Evolutionary conservation across 345 rosid genomes (phyloP).

Genomic region (Rhodamnia rubescens): DNA sequence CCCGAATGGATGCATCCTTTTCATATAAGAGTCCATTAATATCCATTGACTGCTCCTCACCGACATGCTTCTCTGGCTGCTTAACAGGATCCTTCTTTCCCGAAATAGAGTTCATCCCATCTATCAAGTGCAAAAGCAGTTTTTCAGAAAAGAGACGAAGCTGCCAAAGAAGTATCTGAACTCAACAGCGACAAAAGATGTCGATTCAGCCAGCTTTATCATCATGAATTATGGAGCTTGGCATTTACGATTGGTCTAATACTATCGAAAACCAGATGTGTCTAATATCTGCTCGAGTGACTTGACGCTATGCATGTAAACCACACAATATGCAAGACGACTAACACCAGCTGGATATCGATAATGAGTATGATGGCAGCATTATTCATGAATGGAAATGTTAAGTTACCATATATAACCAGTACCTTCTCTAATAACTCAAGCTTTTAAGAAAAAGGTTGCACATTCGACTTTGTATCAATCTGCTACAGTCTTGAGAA

Average conservation of each 20-base stretch:
- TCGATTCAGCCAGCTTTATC: not conserved
- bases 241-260: not conserved
- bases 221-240: not conserved
- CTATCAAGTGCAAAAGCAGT: not conserved
- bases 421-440: not conserved
- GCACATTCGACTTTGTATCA: not conserved
- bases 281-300: not conserved
- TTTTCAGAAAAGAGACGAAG: not conserved
- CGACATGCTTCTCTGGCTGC: not conserved
- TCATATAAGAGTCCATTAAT: not conserved
- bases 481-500: not conserved
- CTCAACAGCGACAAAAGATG: not conserved
- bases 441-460: not conserved
- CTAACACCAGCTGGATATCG: not conserved
- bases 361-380: not conserved
- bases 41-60: not conserved
- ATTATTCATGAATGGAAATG: not conserved
- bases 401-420: not conserved
- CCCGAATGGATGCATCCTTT: not conserved
- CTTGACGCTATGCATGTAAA: not conserved
- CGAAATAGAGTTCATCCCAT: not conserved
- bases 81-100: slow-evolving; percentile 1
- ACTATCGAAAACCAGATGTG: not conserved
- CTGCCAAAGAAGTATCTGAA: not conserved
- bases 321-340: not conserved